Evolutionary conservation across 306 rosid genomes (phyloP).

Genomic region (Dryas drummondii): DNA sequence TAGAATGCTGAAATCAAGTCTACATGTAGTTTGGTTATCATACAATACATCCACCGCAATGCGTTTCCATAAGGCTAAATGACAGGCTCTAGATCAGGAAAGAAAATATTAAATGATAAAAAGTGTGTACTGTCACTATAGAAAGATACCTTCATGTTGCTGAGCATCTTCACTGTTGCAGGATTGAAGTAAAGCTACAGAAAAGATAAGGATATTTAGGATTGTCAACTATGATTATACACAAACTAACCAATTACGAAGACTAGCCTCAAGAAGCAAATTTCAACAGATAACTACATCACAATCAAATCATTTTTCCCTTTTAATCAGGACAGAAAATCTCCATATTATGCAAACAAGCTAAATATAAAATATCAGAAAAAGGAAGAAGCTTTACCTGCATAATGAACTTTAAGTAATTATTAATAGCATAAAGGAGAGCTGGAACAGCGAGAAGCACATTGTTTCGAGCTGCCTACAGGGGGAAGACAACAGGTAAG

Average conservation of each 20-base stretch:
- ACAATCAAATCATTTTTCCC: not conserved
- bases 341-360: too few relatives aligned
- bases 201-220: not conserved
- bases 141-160: conserved; percentile 62
- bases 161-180: conserved; percentile 99
- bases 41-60: too few relatives aligned
- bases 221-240: too few relatives aligned
- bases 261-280: too few relatives aligned
- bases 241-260: too few relatives aligned
- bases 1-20: too few relatives aligned
- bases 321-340: not conserved
- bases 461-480: conserved; percentile 95
- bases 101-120: conserved; percentile 2
- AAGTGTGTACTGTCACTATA: conserved; percentile 5
- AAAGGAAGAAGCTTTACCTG: conserved; percentile 54
- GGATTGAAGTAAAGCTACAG: conserved; percentile 88
- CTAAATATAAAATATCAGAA: too few relatives aligned
- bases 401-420: conserved; percentile 95
- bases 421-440: conserved; percentile 88
- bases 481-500: too few relatives aligned
- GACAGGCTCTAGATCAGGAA: too few relatives aligned
- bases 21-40: too few relatives aligned
- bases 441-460: conserved; percentile 98
- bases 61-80: not conserved
- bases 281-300: too few relatives aligned